Evolutionary conservation across 768 basidiomycete species (phyloP).

Genomic region (Rhodotorula taiwanensis): DNA sequence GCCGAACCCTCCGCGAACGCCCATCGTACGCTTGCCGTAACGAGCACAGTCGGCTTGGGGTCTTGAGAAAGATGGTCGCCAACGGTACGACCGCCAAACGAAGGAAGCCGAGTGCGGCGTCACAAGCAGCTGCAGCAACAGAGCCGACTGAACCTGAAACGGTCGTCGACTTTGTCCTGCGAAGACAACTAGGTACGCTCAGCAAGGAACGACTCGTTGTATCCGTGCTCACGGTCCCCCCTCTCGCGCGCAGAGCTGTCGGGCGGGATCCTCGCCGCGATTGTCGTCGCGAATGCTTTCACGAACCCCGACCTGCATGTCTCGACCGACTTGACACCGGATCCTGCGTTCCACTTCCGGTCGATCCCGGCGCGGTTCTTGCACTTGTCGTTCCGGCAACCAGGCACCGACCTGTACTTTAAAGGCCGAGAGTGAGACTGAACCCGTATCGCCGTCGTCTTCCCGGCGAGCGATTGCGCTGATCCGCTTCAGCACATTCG

Average conservation of each 20-base stretch:
- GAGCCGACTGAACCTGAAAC: too few species aligned
- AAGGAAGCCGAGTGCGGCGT: too few species aligned
- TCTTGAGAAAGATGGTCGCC: too few species aligned
- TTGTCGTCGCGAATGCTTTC: constrained; percentile 59
- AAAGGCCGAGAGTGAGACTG: constrained; percentile 34
- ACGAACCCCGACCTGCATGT: constrained; percentile 66
- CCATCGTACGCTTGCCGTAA: too few species aligned
- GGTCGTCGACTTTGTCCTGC: background rate
- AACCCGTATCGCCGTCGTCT: background rate
- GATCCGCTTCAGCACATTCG: background rate
- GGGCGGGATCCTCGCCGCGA: constrained; percentile 4
- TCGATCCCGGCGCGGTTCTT: constrained; percentile 25
- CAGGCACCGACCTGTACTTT: constrained; percentile 25
- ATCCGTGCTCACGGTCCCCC: background rate
- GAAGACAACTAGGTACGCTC: background rate
- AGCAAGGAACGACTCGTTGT: too few species aligned
- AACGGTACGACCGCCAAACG: too few species aligned
- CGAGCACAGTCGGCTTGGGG: too few species aligned
- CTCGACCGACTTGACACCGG: constrained; percentile 67
- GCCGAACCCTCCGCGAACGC: too few species aligned
- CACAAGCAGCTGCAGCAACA: too few species aligned
- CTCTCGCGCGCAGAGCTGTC: constrained; percentile 18
- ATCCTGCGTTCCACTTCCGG: constrained; percentile 43
- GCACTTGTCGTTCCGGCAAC: constrained; percentile 29
- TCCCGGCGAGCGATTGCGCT: background rate